Evolutionary conservation across 83 land plant genomes (phyloP).

Genomic region (Picea abies): DNA sequence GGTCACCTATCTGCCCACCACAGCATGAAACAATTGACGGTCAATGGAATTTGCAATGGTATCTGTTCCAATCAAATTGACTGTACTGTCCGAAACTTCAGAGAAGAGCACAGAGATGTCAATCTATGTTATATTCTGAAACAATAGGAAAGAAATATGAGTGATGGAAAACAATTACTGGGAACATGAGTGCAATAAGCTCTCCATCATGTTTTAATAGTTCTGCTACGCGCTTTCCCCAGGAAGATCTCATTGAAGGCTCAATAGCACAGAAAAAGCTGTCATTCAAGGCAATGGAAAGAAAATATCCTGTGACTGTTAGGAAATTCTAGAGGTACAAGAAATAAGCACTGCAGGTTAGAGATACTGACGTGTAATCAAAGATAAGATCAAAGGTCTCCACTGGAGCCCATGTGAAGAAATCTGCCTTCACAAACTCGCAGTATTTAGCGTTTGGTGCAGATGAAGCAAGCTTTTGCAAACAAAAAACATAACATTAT

Average conservation of each 20-base stretch:
- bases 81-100: background rate
- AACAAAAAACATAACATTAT: background rate
- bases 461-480: conserved; percentile 35
- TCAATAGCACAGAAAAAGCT: conserved; percentile 85
- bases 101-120: background rate
- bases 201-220: conserved; percentile 73
- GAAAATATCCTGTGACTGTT: background rate
- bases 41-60: background rate
- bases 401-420: conserved; percentile 55
- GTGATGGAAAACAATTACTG: background rate
- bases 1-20: conserved; percentile 40
- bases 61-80: background rate
- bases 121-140: background rate
- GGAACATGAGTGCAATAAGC: conserved; percentile 28
- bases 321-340: background rate
- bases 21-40: background rate
- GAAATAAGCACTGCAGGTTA: background rate
- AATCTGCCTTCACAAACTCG: conserved; percentile 50
- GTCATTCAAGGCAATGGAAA: background rate
- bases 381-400: conserved; percentile 74
- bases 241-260: conserved; percentile 53
- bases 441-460: conserved; percentile 33
- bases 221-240: conserved; percentile 52
- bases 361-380: conserved; percentile 69
- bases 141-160: background rate